These are phyloP conservation scores for Peronospora belbahrii DNA, from an alignment of 352 stramenopile species.

Conservation along the genomic window DNA sequence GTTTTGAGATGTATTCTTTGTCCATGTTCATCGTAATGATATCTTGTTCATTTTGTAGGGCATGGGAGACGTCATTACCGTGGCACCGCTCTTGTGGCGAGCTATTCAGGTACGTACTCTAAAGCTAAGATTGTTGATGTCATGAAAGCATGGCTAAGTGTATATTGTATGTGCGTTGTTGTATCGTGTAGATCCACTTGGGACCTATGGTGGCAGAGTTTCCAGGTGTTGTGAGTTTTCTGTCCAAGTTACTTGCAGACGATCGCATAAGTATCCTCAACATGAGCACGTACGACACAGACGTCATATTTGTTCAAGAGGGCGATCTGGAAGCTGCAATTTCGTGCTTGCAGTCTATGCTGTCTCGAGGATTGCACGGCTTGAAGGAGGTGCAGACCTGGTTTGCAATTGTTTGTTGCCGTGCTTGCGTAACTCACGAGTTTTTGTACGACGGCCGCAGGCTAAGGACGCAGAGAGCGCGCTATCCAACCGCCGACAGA, in stretches of 20 bases:
- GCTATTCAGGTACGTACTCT: constrained; percentile 51
- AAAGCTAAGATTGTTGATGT: constrained; percentile 2
- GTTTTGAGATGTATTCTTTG: not conserved
- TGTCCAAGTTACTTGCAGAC: constrained; percentile 76
- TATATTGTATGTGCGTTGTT: constrained; percentile 1
- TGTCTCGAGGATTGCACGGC: constrained; percentile 69
- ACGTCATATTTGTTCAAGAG: constrained; percentile 85
- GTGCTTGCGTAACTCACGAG: not conserved
- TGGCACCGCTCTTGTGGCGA: constrained; percentile 68
- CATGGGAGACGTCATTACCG: constrained; percentile 54
- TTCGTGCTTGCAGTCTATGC: constrained; percentile 65
- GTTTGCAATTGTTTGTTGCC: not conserved
- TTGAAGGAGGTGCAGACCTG: constrained; percentile 54
- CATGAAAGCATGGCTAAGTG: too few relatives aligned
- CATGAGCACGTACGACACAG: constrained; percentile 86
- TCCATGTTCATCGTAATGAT: not conserved
- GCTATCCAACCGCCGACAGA: constrained; percentile 18
- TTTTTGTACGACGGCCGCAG: constrained; percentile 10
- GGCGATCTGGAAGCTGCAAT: constrained; percentile 55
- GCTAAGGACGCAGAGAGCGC: constrained; percentile 51
- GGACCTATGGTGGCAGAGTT: constrained; percentile 83
- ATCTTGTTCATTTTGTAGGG: constrained; percentile 26
- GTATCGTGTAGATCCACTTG: constrained; percentile 61
- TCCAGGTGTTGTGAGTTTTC: constrained; percentile 74
- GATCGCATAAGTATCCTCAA: constrained; percentile 87